Percentiles rank a stretch among this genome's conserved stretches.
Evolutionary conservation across 2,329 filamentous ascomycete species (phyloP).

Genomic region (Escovopsis sp.): DNA sequence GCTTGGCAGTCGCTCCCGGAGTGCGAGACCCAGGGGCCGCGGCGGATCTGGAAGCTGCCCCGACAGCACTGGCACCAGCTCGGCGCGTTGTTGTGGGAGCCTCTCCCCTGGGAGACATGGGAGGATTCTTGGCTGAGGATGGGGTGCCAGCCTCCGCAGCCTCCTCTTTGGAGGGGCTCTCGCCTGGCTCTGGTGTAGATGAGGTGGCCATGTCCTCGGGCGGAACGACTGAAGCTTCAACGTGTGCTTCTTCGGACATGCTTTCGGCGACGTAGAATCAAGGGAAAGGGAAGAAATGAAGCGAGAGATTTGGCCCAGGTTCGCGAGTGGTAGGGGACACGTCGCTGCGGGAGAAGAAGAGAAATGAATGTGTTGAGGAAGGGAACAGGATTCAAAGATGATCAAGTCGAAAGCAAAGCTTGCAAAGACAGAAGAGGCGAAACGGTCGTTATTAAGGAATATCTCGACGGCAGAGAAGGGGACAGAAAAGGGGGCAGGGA

Average conservation of each 20-base stretch:
- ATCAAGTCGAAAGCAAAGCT: too few species aligned
- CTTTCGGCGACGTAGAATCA: not conserved
- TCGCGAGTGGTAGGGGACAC: too few species aligned
- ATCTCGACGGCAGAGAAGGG: too few species aligned
- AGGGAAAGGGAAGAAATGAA: not conserved
- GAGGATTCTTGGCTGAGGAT: not conserved
- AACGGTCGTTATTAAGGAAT: too few species aligned
- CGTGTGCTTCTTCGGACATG: not conserved
- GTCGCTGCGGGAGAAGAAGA: too few species aligned
- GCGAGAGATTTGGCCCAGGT: not conserved
- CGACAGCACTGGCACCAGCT: slow-evolving; percentile 9
- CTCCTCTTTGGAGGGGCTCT: not conserved
- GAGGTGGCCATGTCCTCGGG: not conserved
- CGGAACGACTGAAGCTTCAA: not conserved
- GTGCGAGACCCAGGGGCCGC: slow-evolving; percentile 17
- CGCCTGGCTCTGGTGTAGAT: not conserved
- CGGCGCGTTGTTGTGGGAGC: not conserved
- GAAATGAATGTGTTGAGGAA: too few species aligned
- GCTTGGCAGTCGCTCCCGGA: slow-evolving; percentile 29
- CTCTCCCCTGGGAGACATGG: not conserved
- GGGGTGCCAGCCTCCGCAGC: not conserved
- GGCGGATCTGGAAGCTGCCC: slow-evolving; percentile 10
- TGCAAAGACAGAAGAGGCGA: too few species aligned
- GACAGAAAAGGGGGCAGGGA: too few species aligned
- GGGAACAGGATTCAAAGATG: too few species aligned